These are phyloP conservation scores for Pseudopyricularia javanii DNA, from an alignment of 2,329 filamentous ascomycete genomes.

Conservation along the genomic window DNA sequence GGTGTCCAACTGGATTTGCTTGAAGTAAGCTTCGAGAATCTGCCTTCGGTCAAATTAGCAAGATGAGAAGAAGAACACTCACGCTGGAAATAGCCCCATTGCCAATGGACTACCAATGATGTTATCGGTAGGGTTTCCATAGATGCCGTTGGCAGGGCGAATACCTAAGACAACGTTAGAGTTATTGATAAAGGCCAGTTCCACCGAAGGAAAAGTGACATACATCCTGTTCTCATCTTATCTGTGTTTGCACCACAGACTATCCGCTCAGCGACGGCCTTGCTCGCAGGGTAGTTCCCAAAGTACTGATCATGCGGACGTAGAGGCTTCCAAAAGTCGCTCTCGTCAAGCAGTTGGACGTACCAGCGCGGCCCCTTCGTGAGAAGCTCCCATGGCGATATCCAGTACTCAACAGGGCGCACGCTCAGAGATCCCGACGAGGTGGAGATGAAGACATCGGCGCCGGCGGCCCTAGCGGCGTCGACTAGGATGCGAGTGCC, in stretches of 20 bases:
- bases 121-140: conserved; percentile 35
- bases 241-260: conserved; percentile 21
- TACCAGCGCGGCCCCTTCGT: conserved; percentile 18
- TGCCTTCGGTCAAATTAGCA: neutral
- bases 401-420: conserved; percentile 21
- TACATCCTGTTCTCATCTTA: conserved; percentile 32
- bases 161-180: conserved; percentile 14
- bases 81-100: conserved; percentile 25
- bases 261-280: conserved; percentile 30
- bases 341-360: conserved; percentile 28
- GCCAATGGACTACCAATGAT: conserved; percentile 28
- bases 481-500: conserved; percentile 31
- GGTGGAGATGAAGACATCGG: conserved; percentile 31
- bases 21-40: neutral
- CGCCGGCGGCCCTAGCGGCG: conserved; percentile 25
- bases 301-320: conserved; percentile 26
- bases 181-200: neutral
- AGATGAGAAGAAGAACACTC: conserved; percentile 13
- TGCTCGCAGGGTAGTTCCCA: conserved; percentile 32
- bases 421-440: conserved; percentile 31
- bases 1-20: conserved; percentile 18
- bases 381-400: conserved; percentile 21
- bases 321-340: conserved; percentile 22
- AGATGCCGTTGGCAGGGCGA: conserved; percentile 38
- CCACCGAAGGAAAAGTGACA: neutral